Percentiles rank a stretch among this genome's conserved stretches.
These are phyloP conservation scores for Physaria fendleri DNA, from an alignment of 345 rosid species.

Conservation along the genomic window DNA sequence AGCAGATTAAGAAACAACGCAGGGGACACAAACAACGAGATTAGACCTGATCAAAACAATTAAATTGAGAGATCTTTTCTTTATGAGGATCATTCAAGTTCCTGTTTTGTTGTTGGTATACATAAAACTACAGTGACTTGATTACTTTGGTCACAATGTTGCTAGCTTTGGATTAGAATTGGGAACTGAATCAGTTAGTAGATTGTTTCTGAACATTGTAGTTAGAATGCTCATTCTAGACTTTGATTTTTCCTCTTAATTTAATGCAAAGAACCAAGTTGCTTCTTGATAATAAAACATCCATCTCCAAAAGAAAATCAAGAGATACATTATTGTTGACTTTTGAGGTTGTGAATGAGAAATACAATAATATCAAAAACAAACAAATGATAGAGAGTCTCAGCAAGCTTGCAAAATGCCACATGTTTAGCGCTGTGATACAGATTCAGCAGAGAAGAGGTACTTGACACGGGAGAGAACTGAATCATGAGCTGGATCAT, in stretches of 20 bases:
- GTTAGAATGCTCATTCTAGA: too few relatives aligned
- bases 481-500: slow-evolving; percentile 91
- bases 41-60: slow-evolving; percentile 23
- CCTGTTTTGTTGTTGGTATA: not conserved
- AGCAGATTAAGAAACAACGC: slow-evolving; percentile 23
- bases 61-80: not conserved
- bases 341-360: not conserved
- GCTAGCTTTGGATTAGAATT: not conserved
- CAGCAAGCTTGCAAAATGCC: not conserved
- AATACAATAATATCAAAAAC: slow-evolving; percentile 24
- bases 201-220: not conserved
- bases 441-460: slow-evolving; percentile 85
- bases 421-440: slow-evolving; percentile 58
- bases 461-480: slow-evolving; percentile 89
- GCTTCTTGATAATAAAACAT: slow-evolving; percentile 12
- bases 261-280: not conserved
- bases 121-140: not conserved
- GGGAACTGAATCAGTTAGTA: not conserved
- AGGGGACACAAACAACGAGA: slow-evolving; percentile 15
- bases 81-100: not conserved
- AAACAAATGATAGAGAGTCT: slow-evolving; percentile 26
- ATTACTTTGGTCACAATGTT: not conserved
- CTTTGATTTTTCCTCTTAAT: slow-evolving; percentile 4
- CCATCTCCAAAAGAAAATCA: slow-evolving; percentile 14
- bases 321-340: slow-evolving; percentile 21